Evolutionary conservation across 2,329 filamentous ascomycete genomes (phyloP), one percentile per base, ranked within the genome.

Genomic region (Penicillium corylophilum): DNA sequence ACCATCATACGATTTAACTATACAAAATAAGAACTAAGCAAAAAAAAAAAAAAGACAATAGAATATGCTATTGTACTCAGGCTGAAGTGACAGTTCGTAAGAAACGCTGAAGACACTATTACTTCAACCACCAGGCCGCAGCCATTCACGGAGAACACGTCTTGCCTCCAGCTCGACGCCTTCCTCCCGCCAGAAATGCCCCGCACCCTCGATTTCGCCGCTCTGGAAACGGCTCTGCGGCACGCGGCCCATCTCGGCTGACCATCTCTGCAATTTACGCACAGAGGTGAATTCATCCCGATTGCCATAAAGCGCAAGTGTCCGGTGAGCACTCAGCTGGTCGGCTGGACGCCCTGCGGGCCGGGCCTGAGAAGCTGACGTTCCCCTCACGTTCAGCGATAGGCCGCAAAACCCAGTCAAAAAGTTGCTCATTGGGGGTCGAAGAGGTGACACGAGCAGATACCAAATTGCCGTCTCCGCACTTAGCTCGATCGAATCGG

Each of bases 231-330:
- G 63, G 16, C 81, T 82, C 1, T 67, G 70, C 0, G 70, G 65
- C 35, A 59, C 61, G 12, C 69, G 66, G 16, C 71, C 68, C 40
- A 92, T 71, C 53, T 76, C 78, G 36, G 74, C 72, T 9, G 77
- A 76, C 92, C 92, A 96, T 1, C 77, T 72, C 10, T 81, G 79
- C 60, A 92, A 75, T 68, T 83, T 88, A 51, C 78, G 80, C 3
- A 76, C 76, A 1, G 85, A 81, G 1, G 89, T 85, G 58, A 96
- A 95, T 0, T 79, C 73, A 68, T 97, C 92, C 4, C 81, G 77
- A 45, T 86, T 83, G 1, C 92, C 93, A 64, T 86, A 95, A 0
- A 95, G 71, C 0, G 83, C 85, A 29, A 96, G 68, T 0, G 87
- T 87, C 1, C 79, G 77, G 61, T 85, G 79, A 2, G 57, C 56